Evolutionary conservation across 1,284 basidiomycete species (phyloP), one percentile per base, ranked within the genome.

Genomic region (Xerocomus amazonicus): DNA sequence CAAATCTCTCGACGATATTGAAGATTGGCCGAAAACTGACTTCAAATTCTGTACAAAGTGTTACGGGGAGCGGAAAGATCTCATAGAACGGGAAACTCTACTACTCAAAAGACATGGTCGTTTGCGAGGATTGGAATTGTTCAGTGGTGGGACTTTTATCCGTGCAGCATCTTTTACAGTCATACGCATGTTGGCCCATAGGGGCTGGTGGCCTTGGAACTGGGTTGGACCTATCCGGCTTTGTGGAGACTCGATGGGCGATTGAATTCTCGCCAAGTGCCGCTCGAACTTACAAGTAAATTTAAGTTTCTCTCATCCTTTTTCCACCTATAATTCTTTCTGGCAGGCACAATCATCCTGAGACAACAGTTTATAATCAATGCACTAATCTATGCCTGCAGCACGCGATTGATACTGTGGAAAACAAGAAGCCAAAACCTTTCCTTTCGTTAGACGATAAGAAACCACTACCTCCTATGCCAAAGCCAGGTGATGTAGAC

Each of bases 201-300:
- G 84, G 85, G 58, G 84, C 83, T 47, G 85, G 84, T 49, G 85
- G 85, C 4, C 71, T 88, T 9, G 83, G 84, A 7, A 76, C 79
- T 29, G 85, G 85, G 2, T 68, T 88, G 51, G 74, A 81, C 43
- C 56, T 78, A 51, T 80, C 81, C 12, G 73, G 75, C 0, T 78
- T 74, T 64, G 75, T 87, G 6, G 70, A 84, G 14, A 84, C 81
- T 2, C 74, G 70, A 57, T 86, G 83, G 75, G 85, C 83, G 4
- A 72, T 87, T 2, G 85, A 88, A 59, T 78, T 77, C 55, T 77
- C 73, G 2, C 73, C 77, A n/a, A 73, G 79, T 53, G 83, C 85
- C 39, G 81, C 81, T 4, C 68, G 67, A 46, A 83, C 84, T 4
- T 84, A 80, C 45, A 58, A 70, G 84, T 85, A 56, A 56, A 71